A percentile compares a stretch with the other conserved stretches of the same genome.
These are phyloP conservation scores for Cenococcum geophilum DNA, from an alignment of 495 filamentous ascomycete species.

Conservation along the genomic window DNA sequence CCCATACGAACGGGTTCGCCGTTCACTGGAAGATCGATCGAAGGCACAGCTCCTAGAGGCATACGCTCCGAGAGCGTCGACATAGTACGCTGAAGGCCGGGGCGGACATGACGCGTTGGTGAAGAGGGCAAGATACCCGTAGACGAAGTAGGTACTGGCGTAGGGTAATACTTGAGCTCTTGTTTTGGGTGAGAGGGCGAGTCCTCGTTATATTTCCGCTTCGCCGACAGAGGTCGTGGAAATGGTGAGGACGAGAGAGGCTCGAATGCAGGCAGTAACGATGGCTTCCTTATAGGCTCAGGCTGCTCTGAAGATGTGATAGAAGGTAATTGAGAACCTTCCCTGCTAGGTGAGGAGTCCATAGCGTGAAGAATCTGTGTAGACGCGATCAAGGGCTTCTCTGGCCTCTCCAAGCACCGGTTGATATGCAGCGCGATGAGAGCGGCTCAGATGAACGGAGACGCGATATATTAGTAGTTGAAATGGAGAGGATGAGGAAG, in stretches of 20 bases:
- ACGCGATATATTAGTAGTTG: slow-evolving; percentile 7
- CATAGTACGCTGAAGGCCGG: slow-evolving; percentile 51
- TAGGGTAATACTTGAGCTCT: slow-evolving; percentile 73
- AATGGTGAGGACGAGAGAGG: slow-evolving; percentile 85
- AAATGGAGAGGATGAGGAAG: slow-evolving; percentile 15
- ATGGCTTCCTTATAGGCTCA: slow-evolving; percentile 39
- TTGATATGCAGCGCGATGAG: background rate
- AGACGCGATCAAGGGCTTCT: slow-evolving; percentile 27
- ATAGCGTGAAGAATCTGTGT: slow-evolving; percentile 10
- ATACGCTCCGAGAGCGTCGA: slow-evolving; percentile 76
- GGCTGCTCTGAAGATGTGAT: slow-evolving; percentile 8
- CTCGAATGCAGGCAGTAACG: slow-evolving; percentile 88
- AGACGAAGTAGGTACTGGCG: slow-evolving; percentile 86
- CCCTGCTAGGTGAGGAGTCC: slow-evolving; percentile 16
- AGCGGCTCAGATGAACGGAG: slow-evolving; percentile 17
- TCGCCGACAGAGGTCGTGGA: slow-evolving; percentile 44
- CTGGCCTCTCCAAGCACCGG: slow-evolving; percentile 9
- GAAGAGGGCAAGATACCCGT: slow-evolving; percentile 88
- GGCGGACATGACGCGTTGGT: slow-evolving; percentile 55
- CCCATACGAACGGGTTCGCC: slow-evolving; percentile 83
- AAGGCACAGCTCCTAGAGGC: slow-evolving; percentile 74
- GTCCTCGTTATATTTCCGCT: slow-evolving; percentile 38
- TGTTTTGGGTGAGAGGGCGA: slow-evolving; percentile 58
- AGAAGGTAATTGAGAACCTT: slow-evolving; percentile 13
- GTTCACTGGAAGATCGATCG: slow-evolving; percentile 71